Conservation (phyloP, 257 asterid species). For the Solanum tacnaense region DNA sequence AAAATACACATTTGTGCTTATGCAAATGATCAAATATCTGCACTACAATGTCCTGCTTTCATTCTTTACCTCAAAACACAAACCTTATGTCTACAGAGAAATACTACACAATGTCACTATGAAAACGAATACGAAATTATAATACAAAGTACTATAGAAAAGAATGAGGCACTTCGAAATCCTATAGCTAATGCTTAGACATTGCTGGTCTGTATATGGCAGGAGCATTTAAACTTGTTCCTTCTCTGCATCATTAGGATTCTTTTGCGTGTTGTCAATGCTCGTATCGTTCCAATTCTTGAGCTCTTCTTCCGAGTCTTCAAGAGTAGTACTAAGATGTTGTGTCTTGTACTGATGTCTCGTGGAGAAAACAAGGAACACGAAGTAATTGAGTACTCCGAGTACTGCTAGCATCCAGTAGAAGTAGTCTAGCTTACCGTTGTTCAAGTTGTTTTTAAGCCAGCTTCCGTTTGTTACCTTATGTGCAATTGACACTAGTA, state of each 20-base stretch:
- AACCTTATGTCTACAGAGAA: not conserved
- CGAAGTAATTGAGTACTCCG: slow-evolving; percentile 39
- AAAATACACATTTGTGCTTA: not conserved
- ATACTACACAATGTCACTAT: not conserved
- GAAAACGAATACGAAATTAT: not conserved
- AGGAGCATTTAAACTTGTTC: not conserved
- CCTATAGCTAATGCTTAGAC: not conserved
- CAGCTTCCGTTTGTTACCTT: slow-evolving; percentile 38
- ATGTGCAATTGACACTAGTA: slow-evolving; percentile 53
- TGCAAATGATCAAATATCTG: not conserved
- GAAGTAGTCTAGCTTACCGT: slow-evolving; percentile 44
- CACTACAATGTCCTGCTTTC: not conserved
- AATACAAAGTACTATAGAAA: not conserved
- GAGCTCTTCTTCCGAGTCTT: slow-evolving; percentile 20
- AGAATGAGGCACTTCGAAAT: not conserved
- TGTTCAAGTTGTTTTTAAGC: slow-evolving; percentile 50
- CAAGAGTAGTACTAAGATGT: slow-evolving; percentile 15
- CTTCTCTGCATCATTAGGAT: not conserved
- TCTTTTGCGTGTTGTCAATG: not conserved
- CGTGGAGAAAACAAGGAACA: slow-evolving; percentile 40
- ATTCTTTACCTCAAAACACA: not conserved
- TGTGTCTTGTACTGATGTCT: slow-evolving; percentile 67
- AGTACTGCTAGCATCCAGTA: slow-evolving; percentile 72
- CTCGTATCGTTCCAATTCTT: slow-evolving; percentile 12
- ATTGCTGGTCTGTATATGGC: not conserved